Evolutionary conservation across 2,329 filamentous ascomycete species (phyloP).

Genomic region (Fonsecaea erecta): DNA sequence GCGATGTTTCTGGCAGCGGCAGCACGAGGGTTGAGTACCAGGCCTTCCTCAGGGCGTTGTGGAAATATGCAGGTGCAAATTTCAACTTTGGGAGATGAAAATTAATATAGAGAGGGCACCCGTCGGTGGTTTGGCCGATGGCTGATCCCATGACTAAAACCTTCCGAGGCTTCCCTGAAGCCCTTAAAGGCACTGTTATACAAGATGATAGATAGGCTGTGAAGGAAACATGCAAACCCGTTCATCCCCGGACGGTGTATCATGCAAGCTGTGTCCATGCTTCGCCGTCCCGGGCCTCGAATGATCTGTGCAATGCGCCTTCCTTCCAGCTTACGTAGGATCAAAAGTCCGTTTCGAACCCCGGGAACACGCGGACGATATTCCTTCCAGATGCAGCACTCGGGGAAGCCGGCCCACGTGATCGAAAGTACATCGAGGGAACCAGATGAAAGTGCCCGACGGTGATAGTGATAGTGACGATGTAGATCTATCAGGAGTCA

Average conservation of each 20-base stretch:
- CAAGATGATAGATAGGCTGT: neutral
- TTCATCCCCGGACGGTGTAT: neutral
- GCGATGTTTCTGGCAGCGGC: slow-evolving; percentile 40
- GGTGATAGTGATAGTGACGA: neutral
- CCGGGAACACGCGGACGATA: no score
- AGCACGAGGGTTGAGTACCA: slow-evolving; percentile 76
- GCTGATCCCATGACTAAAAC: neutral
- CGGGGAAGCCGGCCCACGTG: neutral
- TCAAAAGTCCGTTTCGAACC: no score
- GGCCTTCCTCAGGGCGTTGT: slow-evolving; percentile 82
- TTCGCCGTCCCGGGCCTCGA: neutral
- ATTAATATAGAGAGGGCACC: neutral
- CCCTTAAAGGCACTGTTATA: neutral
- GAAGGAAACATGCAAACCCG: neutral
- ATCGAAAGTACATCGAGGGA: neutral
- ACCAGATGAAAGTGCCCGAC: neutral
- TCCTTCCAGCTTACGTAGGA: no score
- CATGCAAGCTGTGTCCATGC: neutral
- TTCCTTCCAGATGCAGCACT: no score
- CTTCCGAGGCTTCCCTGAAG: neutral
- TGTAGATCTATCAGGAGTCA: neutral
- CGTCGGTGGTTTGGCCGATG: neutral
- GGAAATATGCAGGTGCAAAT: slow-evolving; percentile 83
- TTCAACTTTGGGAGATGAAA: slow-evolving; percentile 75
- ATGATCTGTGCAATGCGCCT: neutral